Conservation (phyloP, 805 yeast species). For the Saccharomycopsis sp. region DNA sequence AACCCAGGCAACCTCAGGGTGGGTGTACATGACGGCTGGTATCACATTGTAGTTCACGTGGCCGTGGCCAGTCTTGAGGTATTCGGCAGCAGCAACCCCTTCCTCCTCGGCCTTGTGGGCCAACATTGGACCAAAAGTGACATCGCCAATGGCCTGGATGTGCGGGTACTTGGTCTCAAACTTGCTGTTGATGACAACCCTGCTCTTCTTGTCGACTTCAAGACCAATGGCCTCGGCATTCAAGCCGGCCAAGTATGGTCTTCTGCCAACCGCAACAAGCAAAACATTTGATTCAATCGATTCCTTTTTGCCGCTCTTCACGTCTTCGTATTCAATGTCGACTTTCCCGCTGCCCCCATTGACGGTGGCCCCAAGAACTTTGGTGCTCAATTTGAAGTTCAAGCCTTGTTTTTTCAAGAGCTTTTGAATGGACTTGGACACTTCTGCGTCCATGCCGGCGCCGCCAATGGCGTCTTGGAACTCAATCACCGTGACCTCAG, state of each 20-base stretch:
- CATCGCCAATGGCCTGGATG: conserved; percentile 97
- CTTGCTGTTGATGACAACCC: conserved; percentile 89
- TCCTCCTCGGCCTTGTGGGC: conserved; percentile 99
- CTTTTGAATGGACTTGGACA: conserved; percentile 83
- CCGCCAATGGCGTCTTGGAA: conserved; percentile 77
- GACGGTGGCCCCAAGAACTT: conserved; percentile 79
- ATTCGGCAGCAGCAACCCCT: conserved; percentile 97
- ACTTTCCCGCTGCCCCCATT: conserved; percentile 83
- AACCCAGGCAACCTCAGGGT: conserved; percentile 99
- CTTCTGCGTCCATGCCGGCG: conserved; percentile 97
- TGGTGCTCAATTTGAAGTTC: conserved; percentile 85
- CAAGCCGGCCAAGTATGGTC: conserved; percentile 89
- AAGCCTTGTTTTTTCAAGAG: conserved; percentile 90
- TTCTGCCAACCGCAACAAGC: conserved; percentile 97
- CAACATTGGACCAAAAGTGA: conserved; percentile 96
- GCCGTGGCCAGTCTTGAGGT: conserved; percentile 87
- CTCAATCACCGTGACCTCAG: conserved; percentile 92
- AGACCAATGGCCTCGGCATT: conserved; percentile 83
- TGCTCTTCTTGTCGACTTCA: conserved; percentile 85
- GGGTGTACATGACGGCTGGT: conserved; percentile 98
- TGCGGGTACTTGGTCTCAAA: conserved; percentile 87
- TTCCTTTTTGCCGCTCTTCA: conserved; percentile 75
- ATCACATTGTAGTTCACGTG: conserved; percentile 97
- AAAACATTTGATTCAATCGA: conserved; percentile 82
- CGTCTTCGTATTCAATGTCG: conserved; percentile 79